Conservation (phyloP, 805 yeast genomes). For the Kluyveromyces wickerhamii region DNA sequence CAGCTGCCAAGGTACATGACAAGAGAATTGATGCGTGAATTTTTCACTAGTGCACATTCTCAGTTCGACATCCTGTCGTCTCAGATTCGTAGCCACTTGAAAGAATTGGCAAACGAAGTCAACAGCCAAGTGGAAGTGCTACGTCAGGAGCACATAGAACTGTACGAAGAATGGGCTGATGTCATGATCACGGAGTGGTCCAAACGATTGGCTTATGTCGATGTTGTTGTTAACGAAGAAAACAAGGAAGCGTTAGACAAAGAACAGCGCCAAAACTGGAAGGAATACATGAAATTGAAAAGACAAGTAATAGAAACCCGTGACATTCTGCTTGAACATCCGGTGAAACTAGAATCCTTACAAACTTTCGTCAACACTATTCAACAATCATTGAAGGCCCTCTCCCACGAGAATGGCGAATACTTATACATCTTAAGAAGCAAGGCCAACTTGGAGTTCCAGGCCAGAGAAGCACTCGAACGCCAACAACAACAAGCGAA, state of each 20-base stretch:
- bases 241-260: conserved; percentile 17
- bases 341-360: conserved; percentile 27
- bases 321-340: conserved; percentile 38
- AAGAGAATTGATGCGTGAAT: conserved; percentile 41
- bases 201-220: conserved; percentile 42
- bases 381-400: conserved; percentile 36
- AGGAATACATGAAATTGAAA: conserved; percentile 49
- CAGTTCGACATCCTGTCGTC: conserved; percentile 28
- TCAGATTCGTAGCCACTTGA: conserved; percentile 27
- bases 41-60: conserved; percentile 29
- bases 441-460: conserved; percentile 50
- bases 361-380: conserved; percentile 29
- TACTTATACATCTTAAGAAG: conserved; percentile 51
- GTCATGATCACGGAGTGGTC: conserved; percentile 58
- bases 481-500: conserved; percentile 9
- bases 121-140: conserved; percentile 32
- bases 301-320: conserved; percentile 46
- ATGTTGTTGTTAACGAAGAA: conserved; percentile 27
- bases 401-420: conserved; percentile 54
- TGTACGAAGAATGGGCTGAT: conserved; percentile 68
- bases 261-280: conserved; percentile 42
- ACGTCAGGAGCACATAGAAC: conserved; percentile 46
- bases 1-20: conserved; percentile 34
- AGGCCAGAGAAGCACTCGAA: conserved; percentile 42
- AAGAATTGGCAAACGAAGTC: conserved; percentile 25